Evolutionary conservation across 306 rosid species (phyloP), one percentile per base, ranked within the genome.

Genomic region (Trifolium dubium): DNA sequence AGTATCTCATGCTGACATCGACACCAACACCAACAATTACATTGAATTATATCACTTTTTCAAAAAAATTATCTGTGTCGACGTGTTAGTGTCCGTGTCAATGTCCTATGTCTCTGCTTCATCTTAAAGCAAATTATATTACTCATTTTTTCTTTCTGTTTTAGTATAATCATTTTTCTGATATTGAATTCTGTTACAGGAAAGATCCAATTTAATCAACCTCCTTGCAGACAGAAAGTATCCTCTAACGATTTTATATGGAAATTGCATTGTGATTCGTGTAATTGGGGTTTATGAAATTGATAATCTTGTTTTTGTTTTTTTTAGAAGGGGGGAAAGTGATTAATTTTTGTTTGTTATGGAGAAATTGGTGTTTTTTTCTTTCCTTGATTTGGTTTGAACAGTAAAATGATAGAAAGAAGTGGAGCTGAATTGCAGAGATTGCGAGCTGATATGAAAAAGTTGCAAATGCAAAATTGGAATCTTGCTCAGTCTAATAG

Each of bases 401-500:
- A 74, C 62, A 91, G 98, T 74, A 86, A 89, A 80, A 81, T 85
- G 1, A 83, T 89, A 69, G 96, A 93, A 69, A 56, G 70, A 63
- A 84, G 68, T 72, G 97, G 88, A 73, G 89, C 84, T 15, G 96
- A 89, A 86, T 39, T 91, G 80, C 84, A 85, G 75, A 89, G 86
- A 49, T 68, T 87, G 73, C 77, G 92, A 46, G 84, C 60, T 58
- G 84, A 79, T 69, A 54, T 89, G 71, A 92, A 88, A 88, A 91
- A 93, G 64, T 77, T 93, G 81, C 93, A 91, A 80, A 78, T 84
- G 23, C 98, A 91, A 71, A 93, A 93, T 46, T 81, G 88, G 97
- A 87, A 85, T 71, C 93, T 93, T 73, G 92, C 96, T 78, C 97
- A 91, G 83, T 86, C 93, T 3, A 93, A 93, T 77, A 85, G 82